Percentiles rank a stretch among this genome's conserved stretches.
Evolutionary conservation across 1,139 yeast species (phyloP).

Genomic region (Pneumocystis canis): DNA sequence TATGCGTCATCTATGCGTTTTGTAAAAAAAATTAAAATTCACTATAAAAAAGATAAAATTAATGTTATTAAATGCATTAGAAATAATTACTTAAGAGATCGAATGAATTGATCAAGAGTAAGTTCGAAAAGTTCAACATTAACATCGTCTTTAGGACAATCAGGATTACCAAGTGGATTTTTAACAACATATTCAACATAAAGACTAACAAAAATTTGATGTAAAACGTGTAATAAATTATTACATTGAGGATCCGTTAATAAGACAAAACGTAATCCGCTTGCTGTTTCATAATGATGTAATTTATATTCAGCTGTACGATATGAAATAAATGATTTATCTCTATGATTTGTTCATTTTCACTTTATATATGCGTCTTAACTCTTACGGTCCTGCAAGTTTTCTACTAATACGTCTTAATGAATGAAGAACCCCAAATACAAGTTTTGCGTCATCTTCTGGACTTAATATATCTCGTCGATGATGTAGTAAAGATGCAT

Average conservation of each 20-base stretch:
- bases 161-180: constrained; percentile 26
- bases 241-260: constrained; percentile 55
- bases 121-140: neutral
- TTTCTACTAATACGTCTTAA: constrained; percentile 59
- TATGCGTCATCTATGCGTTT: too few species aligned
- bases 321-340: constrained; percentile 48
- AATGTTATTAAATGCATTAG: too few species aligned
- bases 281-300: constrained; percentile 66
- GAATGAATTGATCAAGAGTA: neutral
- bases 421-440: constrained; percentile 80
- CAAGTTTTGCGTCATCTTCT: constrained; percentile 35
- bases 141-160: neutral
- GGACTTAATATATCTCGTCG: constrained; percentile 1
- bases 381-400: constrained; percentile 28
- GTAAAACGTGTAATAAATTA: constrained; percentile 42
- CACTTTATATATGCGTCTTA: constrained; percentile 1
- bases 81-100: neutral
- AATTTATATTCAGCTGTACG: constrained; percentile 61
- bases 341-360: constrained; percentile 17
- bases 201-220: constrained; percentile 51
- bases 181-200: constrained; percentile 57
- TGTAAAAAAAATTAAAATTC: too few species aligned
- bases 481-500: constrained; percentile 5
- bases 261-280: constrained; percentile 61
- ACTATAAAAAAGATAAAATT: too few species aligned